Evolutionary conservation across 371 early-diverging fungal species (phyloP), one percentile per base, ranked within the genome.

Genomic region (Scutellospora calospora): DNA sequence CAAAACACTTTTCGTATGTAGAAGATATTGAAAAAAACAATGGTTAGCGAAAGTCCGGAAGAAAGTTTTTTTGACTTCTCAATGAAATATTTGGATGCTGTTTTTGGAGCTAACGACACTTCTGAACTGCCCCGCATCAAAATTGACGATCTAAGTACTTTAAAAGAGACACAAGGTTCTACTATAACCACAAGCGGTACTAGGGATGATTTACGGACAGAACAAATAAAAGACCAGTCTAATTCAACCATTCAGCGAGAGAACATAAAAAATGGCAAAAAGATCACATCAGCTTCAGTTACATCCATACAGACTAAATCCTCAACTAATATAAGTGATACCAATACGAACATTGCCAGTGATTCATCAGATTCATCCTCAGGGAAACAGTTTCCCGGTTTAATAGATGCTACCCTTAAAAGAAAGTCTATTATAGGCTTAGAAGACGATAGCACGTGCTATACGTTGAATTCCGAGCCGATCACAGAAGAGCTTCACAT

Each of bases 1-100:
- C 38, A 6, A 6, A 4, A 38, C 38, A 38, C 38, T 9, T 38
- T 38, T 38, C 38, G 38, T 38, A 8, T 38, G 38, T 38, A 38
- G 9, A 38, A 38, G 38, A 38, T 38, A 38, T 38, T 38, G 2
- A 38, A 38, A 38, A 38, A 38, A 38, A 60, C 35, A 63, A 60
- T 63, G 60, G 77, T 60, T 16, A 77, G 41, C 31, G 77, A 63
- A 60, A 27, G 16, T 20, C 57, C 76, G 22, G 77, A 22, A 31
- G 77, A 77, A 57, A 74, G 20, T 52, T 63, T 77, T 18, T 41
- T 77, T 27, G 77, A 77, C 27, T 77, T 65, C 63, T 49, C 77
- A 11, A 77, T 59, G n/a, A 76, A 62, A 77, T 49, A 45, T 25
- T 51, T 77, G 29, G 77, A 77, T 4, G 77, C 62, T 25, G 60